phyloP scores from a whole-genome alignment of 2,329 filamentous ascomycete genomes.

The Eurotiales sp. region DNA sequence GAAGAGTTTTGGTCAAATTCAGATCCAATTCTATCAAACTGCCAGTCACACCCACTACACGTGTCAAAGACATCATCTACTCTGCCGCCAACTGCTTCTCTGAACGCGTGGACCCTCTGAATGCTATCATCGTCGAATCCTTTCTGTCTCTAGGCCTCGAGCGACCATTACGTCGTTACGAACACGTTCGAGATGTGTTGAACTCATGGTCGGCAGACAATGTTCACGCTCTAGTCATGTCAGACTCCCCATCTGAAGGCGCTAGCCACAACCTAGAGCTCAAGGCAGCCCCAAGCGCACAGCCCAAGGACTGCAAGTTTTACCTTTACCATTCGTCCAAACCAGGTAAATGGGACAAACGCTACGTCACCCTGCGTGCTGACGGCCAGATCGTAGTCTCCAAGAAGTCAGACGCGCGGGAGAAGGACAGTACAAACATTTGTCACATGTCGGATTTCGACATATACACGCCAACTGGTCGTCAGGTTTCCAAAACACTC shows the following conservation, averaged over 20 bases:
- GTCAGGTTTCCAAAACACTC: conserved; percentile 65
- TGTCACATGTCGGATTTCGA: conserved; percentile 92
- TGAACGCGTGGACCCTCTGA: conserved; percentile 61
- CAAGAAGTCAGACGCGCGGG: conserved; percentile 57
- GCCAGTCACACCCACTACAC: conserved; percentile 71
- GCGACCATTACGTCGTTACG: conserved; percentile 77
- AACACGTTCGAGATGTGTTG: conserved; percentile 79
- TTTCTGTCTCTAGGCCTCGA: conserved; percentile 75
- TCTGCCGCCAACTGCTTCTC: conserved; percentile 61
- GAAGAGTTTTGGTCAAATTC: conserved; percentile 70
- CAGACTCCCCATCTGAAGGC: conserved; percentile 55
- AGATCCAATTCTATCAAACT: conserved; percentile 65
- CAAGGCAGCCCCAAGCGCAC: conserved; percentile 58
- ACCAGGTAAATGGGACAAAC: conserved; percentile 84
- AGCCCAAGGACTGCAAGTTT: conserved; percentile 64
- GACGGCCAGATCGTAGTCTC: conserved; percentile 69
- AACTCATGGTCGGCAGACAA: conserved; percentile 87
- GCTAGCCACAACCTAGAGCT: conserved; percentile 53
- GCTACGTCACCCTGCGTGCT: conserved; percentile 67
- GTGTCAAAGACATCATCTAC: conserved; percentile 66
- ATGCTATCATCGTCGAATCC: conserved; percentile 71
- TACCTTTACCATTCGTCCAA: conserved; percentile 77
- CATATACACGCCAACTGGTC: conserved; percentile 72
- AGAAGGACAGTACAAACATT: conserved; percentile 65
- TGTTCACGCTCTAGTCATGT: conserved; percentile 69